Percentiles rank a stretch among this genome's conserved stretches.
Conservation (phyloP, 1,284 basidiomycete genomes). For the Ustilago sp. region DNA sequence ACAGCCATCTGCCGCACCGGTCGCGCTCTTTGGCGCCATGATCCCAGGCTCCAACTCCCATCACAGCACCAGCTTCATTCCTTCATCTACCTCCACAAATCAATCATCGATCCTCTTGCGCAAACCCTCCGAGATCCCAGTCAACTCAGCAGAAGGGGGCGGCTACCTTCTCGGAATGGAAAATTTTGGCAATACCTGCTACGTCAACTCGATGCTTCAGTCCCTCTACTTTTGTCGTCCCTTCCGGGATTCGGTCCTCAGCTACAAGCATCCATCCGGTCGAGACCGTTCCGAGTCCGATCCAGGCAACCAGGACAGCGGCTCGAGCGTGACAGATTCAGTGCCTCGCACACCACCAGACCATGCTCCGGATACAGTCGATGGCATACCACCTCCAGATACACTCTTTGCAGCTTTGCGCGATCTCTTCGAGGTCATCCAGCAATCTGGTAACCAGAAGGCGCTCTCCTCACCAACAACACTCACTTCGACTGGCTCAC, state of each 20-base stretch:
- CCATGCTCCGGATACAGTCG: constrained; percentile 14
- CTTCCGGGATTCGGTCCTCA: constrained; percentile 79
- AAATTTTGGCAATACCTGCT: constrained; percentile 72
- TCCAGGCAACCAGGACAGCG: constrained; percentile 10
- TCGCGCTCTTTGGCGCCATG: constrained; percentile 37
- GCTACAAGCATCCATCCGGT: constrained; percentile 22
- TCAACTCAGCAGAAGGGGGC: constrained; percentile 40
- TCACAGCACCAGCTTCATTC: constrained; percentile 50
- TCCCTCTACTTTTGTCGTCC: constrained; percentile 90
- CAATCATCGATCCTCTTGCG: constrained; percentile 31
- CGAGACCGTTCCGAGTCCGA: constrained; percentile 27
- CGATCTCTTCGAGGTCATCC: constrained; percentile 52
- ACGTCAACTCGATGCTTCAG: constrained; percentile 97
- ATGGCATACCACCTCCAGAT: constrained; percentile 42
- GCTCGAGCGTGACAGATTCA: constrained; percentile 13
- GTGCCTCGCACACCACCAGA: constrained; percentile 19
- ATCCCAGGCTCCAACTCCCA: constrained; percentile 24
- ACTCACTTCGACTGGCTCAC: constrained; percentile 27
- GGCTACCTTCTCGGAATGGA: constrained; percentile 61
- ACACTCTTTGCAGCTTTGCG: constrained; percentile 51
- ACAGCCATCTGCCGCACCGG: constrained; percentile 10
- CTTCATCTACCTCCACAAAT: constrained; percentile 33
- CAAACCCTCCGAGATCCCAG: constrained; percentile 38
- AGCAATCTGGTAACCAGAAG: constrained; percentile 40
- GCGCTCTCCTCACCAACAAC: constrained; percentile 35